Base-by-base conservation (phyloP, 352 stramenopile genomes). In the Phytophthora lateralis region DNA sequence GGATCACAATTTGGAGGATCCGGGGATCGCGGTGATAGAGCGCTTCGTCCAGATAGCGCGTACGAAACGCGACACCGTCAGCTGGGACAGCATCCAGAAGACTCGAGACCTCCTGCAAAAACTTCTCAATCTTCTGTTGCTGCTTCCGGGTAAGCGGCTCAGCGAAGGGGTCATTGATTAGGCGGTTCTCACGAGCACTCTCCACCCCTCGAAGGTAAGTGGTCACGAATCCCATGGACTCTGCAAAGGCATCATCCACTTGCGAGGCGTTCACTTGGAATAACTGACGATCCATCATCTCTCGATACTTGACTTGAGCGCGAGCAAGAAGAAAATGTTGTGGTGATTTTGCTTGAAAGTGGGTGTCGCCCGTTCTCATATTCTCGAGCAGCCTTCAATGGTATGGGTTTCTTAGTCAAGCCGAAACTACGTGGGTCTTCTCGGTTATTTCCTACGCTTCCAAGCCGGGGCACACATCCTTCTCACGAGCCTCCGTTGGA, bases 1-100 rank as follows among this genome's bases (percentile, higher is more conserved):
- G 68, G 50, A 85, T 78, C 41, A 89, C 80, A 38, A 88, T 54
- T 50, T 89, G 80, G 2, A 79, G 65, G 38, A 88, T 82, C 21
- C 48, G 50, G 3, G 58, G 35, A 15, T 85, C 42, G 20, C 77
- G 75, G 26, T 85, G 54, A 6, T 62, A 39, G 21, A 89, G 54
- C 5, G 75, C 71, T 54, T 89, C 80, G 42, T 89, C 80, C 41
- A 89, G 52, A 51, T 73, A 82, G 11, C 77, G 74, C 21, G 80
- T 89, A 9, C 77, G 75, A 3, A 89, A 11, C 0, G 77, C 77
- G 9, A 86, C 59, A 11, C 68, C 46, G 11, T 81, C 55, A 43
- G 63, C 34, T 12, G 44, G 45, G 14, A 60, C 56, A 8, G 46
- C 17, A 8, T 46, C 37, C 3, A 62, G 2, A 17, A 63, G 17